phyloP scores from a whole-genome alignment of 1,139 yeast species.

The Eremothecium coryli region DNA sequence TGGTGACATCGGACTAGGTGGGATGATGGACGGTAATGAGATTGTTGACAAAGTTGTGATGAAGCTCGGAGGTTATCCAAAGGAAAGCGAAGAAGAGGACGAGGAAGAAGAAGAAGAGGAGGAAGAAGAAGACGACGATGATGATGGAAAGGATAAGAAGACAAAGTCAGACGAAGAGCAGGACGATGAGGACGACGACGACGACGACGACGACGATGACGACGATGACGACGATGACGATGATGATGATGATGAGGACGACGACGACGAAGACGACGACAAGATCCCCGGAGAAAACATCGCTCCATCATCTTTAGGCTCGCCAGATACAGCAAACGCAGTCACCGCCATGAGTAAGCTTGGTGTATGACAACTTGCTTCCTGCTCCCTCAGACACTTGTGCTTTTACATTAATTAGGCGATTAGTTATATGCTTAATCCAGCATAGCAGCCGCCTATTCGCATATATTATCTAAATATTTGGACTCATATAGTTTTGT shows the following conservation, averaged over 20 bases:
- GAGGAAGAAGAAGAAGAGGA: constrained; percentile 53
- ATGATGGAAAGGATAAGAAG: constrained; percentile 32
- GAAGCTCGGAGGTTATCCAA: constrained; percentile 83
- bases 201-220: constrained; percentile 37
- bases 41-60: constrained; percentile 76
- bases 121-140: constrained; percentile 40
- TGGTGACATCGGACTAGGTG: constrained; percentile 96
- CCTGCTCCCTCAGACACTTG: no score
- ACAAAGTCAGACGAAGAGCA: constrained; percentile 35
- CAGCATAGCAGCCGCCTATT: no score
- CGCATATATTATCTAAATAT: no score
- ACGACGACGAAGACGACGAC: constrained; percentile 27
- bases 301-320: neutral
- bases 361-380: neutral
- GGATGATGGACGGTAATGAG: constrained; percentile 91
- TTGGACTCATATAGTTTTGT: no score
- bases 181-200: constrained; percentile 39
- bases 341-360: neutral
- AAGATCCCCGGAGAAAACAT: constrained; percentile 14
- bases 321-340: neutral
- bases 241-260: constrained; percentile 28
- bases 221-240: constrained; percentile 35
- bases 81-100: constrained; percentile 72
- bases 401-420: no score
- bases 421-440: no score